These are phyloP conservation scores for Miamiensis avidus DNA, from an alignment of 169 alveolate species.

Conservation along the genomic window DNA sequence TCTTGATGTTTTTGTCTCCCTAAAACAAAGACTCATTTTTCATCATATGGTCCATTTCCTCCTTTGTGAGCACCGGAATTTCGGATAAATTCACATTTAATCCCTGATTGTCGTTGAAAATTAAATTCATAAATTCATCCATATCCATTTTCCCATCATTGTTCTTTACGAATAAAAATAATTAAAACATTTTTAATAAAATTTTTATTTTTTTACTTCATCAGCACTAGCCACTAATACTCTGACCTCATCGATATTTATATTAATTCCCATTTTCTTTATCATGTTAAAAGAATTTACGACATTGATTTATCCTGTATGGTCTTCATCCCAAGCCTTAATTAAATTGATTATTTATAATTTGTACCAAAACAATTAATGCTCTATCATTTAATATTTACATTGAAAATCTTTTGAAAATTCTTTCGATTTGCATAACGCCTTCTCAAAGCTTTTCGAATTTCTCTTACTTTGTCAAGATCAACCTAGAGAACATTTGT, in stretches of 20 bases:
- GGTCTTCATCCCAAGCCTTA: conserved; percentile 61
- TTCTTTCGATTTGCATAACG: conserved; percentile 80
- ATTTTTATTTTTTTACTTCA: conserved; percentile 18
- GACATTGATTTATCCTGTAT: conserved; percentile 58
- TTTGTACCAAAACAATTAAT: conserved; percentile 1
- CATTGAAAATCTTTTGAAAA: conserved; percentile 70
- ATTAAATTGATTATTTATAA: background rate
- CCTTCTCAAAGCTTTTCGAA: conserved; percentile 79
- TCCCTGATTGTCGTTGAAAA: conserved; percentile 72
- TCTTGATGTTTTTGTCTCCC: background rate
- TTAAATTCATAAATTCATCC: conserved; percentile 79
- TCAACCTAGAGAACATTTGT: conserved; percentile 51
- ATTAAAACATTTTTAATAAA: too few species aligned
- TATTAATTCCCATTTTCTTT: conserved; percentile 77
- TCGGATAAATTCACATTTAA: conserved; percentile 68
- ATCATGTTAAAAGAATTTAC: conserved; percentile 73
- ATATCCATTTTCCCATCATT: conserved; percentile 55
- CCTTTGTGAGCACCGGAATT: conserved; percentile 26
- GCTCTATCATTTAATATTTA: background rate
- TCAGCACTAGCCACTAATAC: conserved; percentile 79
- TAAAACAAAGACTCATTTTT: background rate
- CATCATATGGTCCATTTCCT: background rate
- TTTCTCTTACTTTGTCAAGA: conserved; percentile 75
- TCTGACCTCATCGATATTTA: conserved; percentile 78
- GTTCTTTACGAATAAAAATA: conserved; percentile 6